These are phyloP conservation scores for Leishmania braziliensis DNA, from an alignment of 208 protist species.

Conservation along the genomic window DNA sequence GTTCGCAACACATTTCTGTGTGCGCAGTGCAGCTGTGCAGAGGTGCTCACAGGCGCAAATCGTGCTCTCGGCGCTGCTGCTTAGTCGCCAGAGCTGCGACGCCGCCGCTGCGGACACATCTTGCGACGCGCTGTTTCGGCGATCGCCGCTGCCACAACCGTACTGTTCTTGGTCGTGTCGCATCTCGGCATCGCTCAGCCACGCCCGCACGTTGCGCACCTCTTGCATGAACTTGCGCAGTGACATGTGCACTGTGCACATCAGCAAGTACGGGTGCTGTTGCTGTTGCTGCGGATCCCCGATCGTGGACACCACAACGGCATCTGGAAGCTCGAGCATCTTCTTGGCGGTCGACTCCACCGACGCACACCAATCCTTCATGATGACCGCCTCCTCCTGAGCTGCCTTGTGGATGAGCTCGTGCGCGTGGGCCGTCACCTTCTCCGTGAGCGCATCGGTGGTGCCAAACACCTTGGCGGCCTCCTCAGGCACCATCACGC, in stretches of 20 bases:
- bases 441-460: conserved; percentile 34
- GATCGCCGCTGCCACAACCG: neutral
- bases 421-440: conserved; percentile 41
- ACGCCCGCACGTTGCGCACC: conserved; percentile 65
- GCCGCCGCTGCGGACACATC: neutral
- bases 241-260: conserved; percentile 55
- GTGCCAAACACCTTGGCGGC: conserved; percentile 64
- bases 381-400: conserved; percentile 28
- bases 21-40: conserved; percentile 46
- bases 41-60: conserved; percentile 67
- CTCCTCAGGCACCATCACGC: conserved; percentile 52
- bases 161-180: conserved; percentile 8
- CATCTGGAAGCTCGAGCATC: conserved; percentile 45
- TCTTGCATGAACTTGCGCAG: conserved; percentile 74
- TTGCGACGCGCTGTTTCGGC: neutral
- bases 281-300: conserved; percentile 13
- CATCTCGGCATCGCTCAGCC: conserved; percentile 33
- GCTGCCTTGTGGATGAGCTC: conserved; percentile 32
- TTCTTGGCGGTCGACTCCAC: conserved; percentile 50
- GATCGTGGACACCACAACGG: conserved; percentile 38
- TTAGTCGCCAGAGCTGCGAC: conserved; percentile 29
- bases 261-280: conserved; percentile 37
- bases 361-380: conserved; percentile 43
- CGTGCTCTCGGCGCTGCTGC: conserved; percentile 45
- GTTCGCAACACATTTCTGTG: conserved; percentile 80